Evolutionary conservation across 2,329 filamentous ascomycete species (phyloP), one percentile per base, ranked within the genome.

Genomic region (Pestalotiopsis fici): DNA sequence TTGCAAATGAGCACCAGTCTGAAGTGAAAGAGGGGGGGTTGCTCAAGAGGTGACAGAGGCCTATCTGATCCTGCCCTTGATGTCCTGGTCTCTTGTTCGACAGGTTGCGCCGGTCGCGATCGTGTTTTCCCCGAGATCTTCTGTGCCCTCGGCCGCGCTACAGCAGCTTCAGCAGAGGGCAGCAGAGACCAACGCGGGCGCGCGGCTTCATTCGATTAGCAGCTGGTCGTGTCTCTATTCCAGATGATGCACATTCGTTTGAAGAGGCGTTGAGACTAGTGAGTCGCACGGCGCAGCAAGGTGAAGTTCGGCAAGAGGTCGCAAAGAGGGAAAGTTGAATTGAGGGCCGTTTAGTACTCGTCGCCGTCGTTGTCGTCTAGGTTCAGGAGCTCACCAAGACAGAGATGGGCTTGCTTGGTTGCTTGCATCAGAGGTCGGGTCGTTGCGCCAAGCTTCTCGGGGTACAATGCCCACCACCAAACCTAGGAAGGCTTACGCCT

Each of bases 161-260:
- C 75, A 77, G 74, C 74, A 77, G 75, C 76, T 75, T 74, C 72
- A 74, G 69, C 71, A 74, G 69, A 67, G 66, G 68, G 70, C 70
- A 69, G 74, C 69, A 70, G 67, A 69, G 68, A 68, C 69, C 72
- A 74, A 74, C 57, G 72, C 69, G 68, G 67, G 60, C 55, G 61
- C 66, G 59, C 59, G 59, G 35, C 59, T 66, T 55, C 65, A 66
- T 66, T 60, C 59, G 65, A 60, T 21, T 28, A 21, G 64, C 13
- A 37, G 37, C 25, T 47, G 35, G 15, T 47, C 15, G n/a, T 18
- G 21, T 15, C 27, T 31, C 31, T 37, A 12, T 31, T 60, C 28
- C 15, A 60, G 28, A 23, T 43, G 28, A 23, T 43, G 60, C 6
- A 18, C 21, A 63, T 35, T 35, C 31, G 31, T 47, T 63, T 35